Base-by-base conservation (phyloP, 2,329 filamentous ascomycete genomes). In the Alternaria rosae region DNA sequence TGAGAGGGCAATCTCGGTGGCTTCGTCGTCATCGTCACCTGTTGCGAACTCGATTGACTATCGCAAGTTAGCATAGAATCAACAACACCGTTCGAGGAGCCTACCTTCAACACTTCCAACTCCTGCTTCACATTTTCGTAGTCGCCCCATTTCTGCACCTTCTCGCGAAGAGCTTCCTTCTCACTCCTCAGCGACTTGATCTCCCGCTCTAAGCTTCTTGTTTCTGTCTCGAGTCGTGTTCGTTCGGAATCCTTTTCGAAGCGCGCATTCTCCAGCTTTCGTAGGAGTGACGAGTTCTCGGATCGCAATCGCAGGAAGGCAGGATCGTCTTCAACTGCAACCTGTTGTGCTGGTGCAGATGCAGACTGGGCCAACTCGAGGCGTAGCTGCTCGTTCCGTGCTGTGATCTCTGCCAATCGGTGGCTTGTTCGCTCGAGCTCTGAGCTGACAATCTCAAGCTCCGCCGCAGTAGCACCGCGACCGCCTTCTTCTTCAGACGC, bases 121-220 rank as follows among this genome's bases (percentile, higher is more conserved):
- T 99, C 96, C 67, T 96, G 92, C 81, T 95, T 97, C 50, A 99
- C 88, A 61, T 98, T 94, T 32, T 98, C 94, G 77, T 99, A 99
- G 78, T 99, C 95, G 69, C 88, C 88, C 89, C 92, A 96, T 76
- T 92, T 96, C 66, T 93, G 89, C 4, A 98, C 87, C 81, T 95
- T 97, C 38, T 85, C 83, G 74, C 91, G 92, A 58, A 98, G 83
- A 25, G 86, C 84, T 62, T 97, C 93, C 66, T 92, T 90, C 76
- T 98, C 95, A 30, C 91, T 88, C 72, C 90, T 90, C 17, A 97
- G 82, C 60, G 91, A 87, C 9, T 86, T 85, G 58, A 91, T 87
- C 74, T 96, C 92, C 65, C 94, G 86, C 79, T 97, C 94, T 15
- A 94, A 82, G n/a, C 88, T 87, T 61, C 92, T 89, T 50, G 96